These are phyloP conservation scores for Hymenoscyphus fraxineus DNA, from an alignment of 2,329 filamentous ascomycete genomes.

Conservation along the genomic window DNA sequence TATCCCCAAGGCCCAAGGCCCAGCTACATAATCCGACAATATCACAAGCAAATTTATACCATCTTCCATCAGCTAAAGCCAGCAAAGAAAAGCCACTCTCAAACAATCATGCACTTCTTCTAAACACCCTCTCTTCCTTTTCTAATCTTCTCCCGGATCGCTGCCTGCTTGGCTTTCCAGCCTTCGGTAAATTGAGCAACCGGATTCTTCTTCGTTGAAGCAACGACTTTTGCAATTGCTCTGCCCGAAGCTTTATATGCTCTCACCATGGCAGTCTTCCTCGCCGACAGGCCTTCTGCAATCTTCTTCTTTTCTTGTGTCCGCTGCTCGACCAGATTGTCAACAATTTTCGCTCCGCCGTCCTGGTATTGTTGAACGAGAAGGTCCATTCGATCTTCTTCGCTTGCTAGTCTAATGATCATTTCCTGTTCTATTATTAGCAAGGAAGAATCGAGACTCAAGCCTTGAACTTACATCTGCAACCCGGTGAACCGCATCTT, in stretches of 20 bases:
- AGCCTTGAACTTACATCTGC: conserved; percentile 28
- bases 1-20: background rate
- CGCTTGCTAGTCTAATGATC: conserved; percentile 27
- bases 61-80: background rate
- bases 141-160: conserved; percentile 22
- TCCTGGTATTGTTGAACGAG: conserved; percentile 31
- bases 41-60: background rate
- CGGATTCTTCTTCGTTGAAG: conserved; percentile 20
- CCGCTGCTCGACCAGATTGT: conserved; percentile 21
- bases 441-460: background rate
- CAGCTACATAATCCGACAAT: conserved; percentile 3
- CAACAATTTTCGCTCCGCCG: conserved; percentile 28
- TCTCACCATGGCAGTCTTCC: conserved; percentile 22
- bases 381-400: conserved; percentile 31
- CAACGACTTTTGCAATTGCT: conserved; percentile 14
- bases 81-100: background rate
- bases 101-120: background rate
- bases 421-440: conserved; percentile 31
- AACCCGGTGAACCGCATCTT: conserved; percentile 29
- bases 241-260: conserved; percentile 23
- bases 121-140: conserved; percentile 15
- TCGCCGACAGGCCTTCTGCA: conserved; percentile 15
- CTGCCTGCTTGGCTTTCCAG: conserved; percentile 29
- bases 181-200: conserved; percentile 21
- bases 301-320: conserved; percentile 20